Conservation (phyloP, 1,139 yeast genomes). For the Suhomyces terraborum region DNA sequence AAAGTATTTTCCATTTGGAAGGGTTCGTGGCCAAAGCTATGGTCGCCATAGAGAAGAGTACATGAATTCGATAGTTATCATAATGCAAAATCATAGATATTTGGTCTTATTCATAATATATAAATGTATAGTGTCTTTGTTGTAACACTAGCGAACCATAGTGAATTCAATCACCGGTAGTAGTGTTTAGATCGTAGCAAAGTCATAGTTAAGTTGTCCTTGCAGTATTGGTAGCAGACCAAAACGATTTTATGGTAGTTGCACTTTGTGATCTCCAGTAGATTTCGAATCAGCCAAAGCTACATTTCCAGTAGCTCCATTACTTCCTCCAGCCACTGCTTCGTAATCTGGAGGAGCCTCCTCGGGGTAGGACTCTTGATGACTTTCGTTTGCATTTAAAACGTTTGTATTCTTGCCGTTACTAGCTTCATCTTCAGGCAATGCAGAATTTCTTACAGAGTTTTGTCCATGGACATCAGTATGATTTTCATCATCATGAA, state of each 20-base stretch:
- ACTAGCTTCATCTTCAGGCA: background rate
- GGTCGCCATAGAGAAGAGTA: constrained; percentile 46
- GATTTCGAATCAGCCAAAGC: constrained; percentile 20
- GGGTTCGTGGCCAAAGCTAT: constrained; percentile 89
- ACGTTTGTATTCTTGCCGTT: background rate
- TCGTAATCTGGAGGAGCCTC: constrained; percentile 29
- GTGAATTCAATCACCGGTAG: too few species aligned
- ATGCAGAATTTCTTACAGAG: background rate
- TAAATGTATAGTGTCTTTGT: background rate
- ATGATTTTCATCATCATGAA: constrained; percentile 1
- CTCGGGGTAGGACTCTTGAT: constrained; percentile 3
- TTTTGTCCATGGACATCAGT: constrained; percentile 1
- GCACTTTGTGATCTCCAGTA: constrained; percentile 35
- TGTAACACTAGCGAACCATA: too few species aligned
- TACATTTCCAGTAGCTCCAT: constrained; percentile 7
- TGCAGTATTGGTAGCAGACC: too few species aligned
- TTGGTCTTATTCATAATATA: background rate
- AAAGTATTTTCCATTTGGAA: constrained; percentile 91
- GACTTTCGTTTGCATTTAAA: background rate
- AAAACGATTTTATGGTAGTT: constrained; percentile 19
- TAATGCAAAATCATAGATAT: background rate
- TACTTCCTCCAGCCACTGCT: constrained; percentile 23
- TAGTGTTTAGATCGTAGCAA: too few species aligned
- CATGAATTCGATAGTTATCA: background rate
- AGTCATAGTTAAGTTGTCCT: too few species aligned